These are phyloP conservation scores for Leccinum ponderosum DNA, from an alignment of 1,284 basidiomycete species.

Conservation along the genomic window DNA sequence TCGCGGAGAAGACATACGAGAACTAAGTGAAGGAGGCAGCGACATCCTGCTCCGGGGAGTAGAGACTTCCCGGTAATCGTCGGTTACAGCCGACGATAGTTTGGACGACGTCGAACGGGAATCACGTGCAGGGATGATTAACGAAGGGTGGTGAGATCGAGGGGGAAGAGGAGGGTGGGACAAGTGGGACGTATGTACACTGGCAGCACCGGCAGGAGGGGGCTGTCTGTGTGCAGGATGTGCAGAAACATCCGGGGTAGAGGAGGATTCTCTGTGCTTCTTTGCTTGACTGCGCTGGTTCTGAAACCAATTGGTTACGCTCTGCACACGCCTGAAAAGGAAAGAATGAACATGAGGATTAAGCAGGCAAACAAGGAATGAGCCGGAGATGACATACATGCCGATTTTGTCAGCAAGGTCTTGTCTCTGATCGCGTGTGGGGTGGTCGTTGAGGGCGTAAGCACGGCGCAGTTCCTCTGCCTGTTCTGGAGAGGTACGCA, in stretches of 20 bases:
- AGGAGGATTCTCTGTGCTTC: conserved; percentile 53
- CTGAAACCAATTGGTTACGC: conserved; percentile 82
- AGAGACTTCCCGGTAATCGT: conserved; percentile 31
- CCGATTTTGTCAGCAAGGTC: conserved; percentile 64
- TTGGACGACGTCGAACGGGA: conserved; percentile 18
- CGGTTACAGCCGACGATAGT: conserved; percentile 32
- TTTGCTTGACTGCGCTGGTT: conserved; percentile 73
- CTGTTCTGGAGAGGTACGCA: conserved; percentile 62
- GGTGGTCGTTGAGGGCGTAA: conserved; percentile 63
- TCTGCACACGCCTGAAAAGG: conserved; percentile 64
- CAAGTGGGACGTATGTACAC: conserved; percentile 9
- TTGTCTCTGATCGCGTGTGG: conserved; percentile 64
- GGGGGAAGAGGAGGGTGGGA: conserved; percentile 40
- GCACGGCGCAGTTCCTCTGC: conserved; percentile 64
- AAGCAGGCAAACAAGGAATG: conserved; percentile 17
- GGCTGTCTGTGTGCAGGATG: conserved; percentile 26
- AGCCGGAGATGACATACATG: conserved; percentile 52
- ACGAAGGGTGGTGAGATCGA: conserved; percentile 42
- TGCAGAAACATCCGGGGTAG: conserved; percentile 24
- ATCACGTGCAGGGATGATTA: conserved; percentile 25
- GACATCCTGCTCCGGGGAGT: conserved; percentile 30
- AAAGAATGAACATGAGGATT: conserved; percentile 4
- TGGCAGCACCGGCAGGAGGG: conserved; percentile 9
- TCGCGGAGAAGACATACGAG: conserved; percentile 36
- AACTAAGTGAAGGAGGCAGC: conserved; percentile 30